Percentiles rank a stretch among this genome's conserved stretches.
Evolutionary conservation across 305 asterid species (phyloP).

Genomic region (Ajuga reptans): DNA sequence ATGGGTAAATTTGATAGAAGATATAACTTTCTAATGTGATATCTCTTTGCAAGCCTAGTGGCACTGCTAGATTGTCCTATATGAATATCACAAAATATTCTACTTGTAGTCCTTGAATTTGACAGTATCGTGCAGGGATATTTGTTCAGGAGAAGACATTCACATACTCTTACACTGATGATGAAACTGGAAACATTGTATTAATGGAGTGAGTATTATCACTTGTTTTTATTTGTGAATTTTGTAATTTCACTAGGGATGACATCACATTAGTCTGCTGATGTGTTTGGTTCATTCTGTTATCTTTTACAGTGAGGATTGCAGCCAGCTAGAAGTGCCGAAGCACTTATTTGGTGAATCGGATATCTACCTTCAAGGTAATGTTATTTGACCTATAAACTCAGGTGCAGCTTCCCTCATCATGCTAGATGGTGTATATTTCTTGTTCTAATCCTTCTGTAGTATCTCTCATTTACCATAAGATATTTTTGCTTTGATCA

Average conservation of each 20-base stretch:
- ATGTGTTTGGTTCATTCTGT: slow-evolving; percentile 11
- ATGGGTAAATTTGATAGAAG: slow-evolving; percentile 1
- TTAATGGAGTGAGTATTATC: slow-evolving; percentile 73
- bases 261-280: not conserved
- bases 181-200: slow-evolving; percentile 65
- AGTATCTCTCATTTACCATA: not conserved
- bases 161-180: slow-evolving; percentile 78
- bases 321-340: slow-evolving; percentile 71
- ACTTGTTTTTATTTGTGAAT: slow-evolving; percentile 14
- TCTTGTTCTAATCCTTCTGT: not conserved
- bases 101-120: slow-evolving; percentile 17
- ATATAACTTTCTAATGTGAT: not conserved
- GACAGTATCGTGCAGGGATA: slow-evolving; percentile 48
- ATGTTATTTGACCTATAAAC: not conserved
- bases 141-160: slow-evolving; percentile 61
- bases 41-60: not conserved
- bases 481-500: slow-evolving; percentile 8
- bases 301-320: slow-evolving; percentile 50
- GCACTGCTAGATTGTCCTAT: slow-evolving; percentile 2
- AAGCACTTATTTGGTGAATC: slow-evolving; percentile 79
- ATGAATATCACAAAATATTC: not conserved
- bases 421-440: not conserved
- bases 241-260: not conserved
- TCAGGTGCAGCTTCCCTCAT: not conserved
- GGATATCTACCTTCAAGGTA: slow-evolving; percentile 78